A percentile compares a stretch with the other conserved stretches of the same genome.
phyloP scores from a whole-genome alignment of 2,329 filamentous ascomycete species.

The Canariomyces notabilis region DNA sequence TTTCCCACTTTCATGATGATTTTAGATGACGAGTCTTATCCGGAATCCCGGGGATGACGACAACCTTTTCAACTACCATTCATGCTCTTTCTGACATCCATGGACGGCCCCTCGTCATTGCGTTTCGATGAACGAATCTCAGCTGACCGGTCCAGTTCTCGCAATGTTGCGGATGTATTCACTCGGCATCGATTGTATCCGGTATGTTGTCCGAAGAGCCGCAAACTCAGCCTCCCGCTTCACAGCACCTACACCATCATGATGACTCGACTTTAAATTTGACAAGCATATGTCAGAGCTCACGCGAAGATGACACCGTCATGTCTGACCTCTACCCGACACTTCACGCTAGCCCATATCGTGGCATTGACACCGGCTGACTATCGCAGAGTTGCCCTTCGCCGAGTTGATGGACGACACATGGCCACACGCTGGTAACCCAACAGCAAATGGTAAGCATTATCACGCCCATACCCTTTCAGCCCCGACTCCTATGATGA shows the following conservation, averaged over 20 bases:
- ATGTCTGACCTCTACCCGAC: constrained; percentile 36
- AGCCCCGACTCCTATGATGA: constrained; percentile 55
- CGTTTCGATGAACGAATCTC: constrained; percentile 1
- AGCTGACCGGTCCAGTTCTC: constrained; percentile 15
- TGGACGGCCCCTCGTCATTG: constrained; percentile 4
- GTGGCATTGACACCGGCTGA: constrained; percentile 14
- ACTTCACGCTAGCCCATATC: constrained; percentile 21
- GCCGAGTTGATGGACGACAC: neutral
- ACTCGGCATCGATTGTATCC: neutral
- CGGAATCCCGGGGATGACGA: constrained; percentile 69
- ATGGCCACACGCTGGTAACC: constrained; percentile 24
- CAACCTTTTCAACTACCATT: constrained; percentile 65
- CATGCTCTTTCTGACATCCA: constrained; percentile 56
- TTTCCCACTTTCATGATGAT: constrained; percentile 40
- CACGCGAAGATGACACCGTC: constrained; percentile 47
- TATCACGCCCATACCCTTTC: constrained; percentile 20
- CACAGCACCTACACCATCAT: constrained; percentile 38
- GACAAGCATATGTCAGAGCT: constrained; percentile 99
- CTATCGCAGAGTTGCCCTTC: constrained; percentile 24
- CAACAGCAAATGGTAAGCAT: constrained; percentile 26
- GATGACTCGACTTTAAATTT: constrained; percentile 78
- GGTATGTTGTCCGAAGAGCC: constrained; percentile 22
- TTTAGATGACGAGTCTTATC: constrained; percentile 76
- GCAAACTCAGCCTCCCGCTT: constrained; percentile 24
- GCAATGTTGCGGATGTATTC: neutral